Evolutionary conservation across 2,329 filamentous ascomycete genomes (phyloP), one percentile per base, ranked within the genome.

Genomic region (Periconia digitata): DNA sequence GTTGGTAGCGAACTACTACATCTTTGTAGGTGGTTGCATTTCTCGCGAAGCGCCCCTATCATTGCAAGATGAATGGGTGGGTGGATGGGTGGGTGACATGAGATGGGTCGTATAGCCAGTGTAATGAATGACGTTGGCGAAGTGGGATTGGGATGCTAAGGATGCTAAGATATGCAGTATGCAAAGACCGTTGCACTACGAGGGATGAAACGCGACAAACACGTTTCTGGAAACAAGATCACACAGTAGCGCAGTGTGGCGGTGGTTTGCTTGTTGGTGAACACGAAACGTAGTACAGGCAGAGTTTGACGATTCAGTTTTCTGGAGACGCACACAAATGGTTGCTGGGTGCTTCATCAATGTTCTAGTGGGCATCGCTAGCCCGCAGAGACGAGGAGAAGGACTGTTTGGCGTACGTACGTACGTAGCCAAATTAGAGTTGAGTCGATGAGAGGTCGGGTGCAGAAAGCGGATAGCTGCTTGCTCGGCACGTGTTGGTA

Each of bases 191-290:
- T 32, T 32, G 27, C 10, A 10, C 27, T 39, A 21, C 2, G 35
- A 37, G n/a, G 17, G 22, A 22, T 21, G 18, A 39, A 39, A 21
- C 16, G 37, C 13, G 22, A 22, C 13, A 22, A 15, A 20, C 18
- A 21, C 17, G 18, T 39, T 39, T 39, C 37, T 39, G 37, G 37
- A 39, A 39, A 39, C 37, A 39, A 6, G 18, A 20, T 39, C 37
- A 20, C 22, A 39, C 37, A 39, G 37, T 39, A 39, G 37, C 37
- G 37, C 37, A 8, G 37, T 39, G 37, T 22, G 37, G 37, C 37
- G 37, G 15, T 20, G 18, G 37, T 13, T 39, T 39, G 27, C 27
- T 32, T 32, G 10, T 3, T 13, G 3, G 3, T 32, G 27, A 10
- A 12, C n/a, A 32, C 27, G 27, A 32, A 32, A 32, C 27, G 27